These are phyloP conservation scores for Pichia phayaonensis DNA, from an alignment of 805 yeast genomes.

Conservation along the genomic window DNA sequence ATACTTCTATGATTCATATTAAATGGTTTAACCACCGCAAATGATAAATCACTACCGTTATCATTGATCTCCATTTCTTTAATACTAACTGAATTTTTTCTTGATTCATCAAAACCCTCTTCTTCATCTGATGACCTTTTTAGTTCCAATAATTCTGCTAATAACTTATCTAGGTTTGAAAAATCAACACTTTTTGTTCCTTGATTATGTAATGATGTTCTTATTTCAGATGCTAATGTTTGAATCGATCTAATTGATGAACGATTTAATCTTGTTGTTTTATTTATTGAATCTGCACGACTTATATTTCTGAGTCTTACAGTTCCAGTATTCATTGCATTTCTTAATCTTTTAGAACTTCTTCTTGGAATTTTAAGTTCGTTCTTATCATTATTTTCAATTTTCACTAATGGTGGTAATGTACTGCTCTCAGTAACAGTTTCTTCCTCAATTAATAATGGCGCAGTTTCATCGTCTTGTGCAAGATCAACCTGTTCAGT, in stretches of 20 bases:
- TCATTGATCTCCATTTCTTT: background rate
- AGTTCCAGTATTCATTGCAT: background rate
- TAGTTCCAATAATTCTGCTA: background rate
- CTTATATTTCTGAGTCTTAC: background rate
- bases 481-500: background rate
- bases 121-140: background rate
- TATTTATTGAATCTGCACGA: background rate
- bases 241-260: background rate
- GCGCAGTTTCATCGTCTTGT: background rate
- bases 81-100: no score
- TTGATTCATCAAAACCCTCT: background rate
- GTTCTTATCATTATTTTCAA: background rate
- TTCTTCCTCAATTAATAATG: background rate
- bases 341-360: constrained; percentile 9
- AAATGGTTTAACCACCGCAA: background rate
- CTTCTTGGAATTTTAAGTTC: constrained; percentile 11
- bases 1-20: background rate
- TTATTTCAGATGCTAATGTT: constrained; percentile 1
- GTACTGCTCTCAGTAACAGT: background rate
- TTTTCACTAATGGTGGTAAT: background rate
- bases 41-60: background rate
- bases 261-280: background rate
- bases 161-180: constrained; percentile 3
- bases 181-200: constrained; percentile 6
- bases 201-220: background rate